A percentile compares a stretch with the other conserved stretches of the same genome.
Conservation (phyloP, 2,329 filamentous ascomycete species). For the Rhynchosporium agropyri region DNA sequence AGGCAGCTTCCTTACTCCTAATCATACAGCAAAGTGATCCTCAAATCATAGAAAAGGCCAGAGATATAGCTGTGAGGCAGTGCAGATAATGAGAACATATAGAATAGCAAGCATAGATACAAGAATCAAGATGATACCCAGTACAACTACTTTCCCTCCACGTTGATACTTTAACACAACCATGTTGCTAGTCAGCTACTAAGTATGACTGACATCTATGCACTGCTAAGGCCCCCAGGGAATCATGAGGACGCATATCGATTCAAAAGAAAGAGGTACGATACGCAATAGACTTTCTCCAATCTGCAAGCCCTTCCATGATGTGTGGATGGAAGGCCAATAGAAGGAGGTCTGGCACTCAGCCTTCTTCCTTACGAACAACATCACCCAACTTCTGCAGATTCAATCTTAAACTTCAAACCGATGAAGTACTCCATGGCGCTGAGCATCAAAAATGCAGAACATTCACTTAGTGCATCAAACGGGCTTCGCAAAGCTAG, state of each 20-base stretch:
- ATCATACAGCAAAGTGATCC: not conserved
- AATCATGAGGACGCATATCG: not conserved
- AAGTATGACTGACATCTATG: not conserved
- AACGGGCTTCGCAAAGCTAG: not conserved
- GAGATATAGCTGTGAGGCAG: not conserved
- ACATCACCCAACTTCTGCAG: not conserved
- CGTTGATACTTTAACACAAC: no score
- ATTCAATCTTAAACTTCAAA: not conserved
- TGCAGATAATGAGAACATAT: not conserved
- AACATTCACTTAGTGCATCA: no score
- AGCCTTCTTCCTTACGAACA: no score
- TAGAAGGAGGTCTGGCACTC: not conserved
- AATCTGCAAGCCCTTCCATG: not conserved
- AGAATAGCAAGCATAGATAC: not conserved
- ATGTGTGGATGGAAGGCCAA: not conserved
- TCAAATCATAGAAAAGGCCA: not conserved
- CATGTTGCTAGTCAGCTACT: not conserved
- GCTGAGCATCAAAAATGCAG: not conserved
- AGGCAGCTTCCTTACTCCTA: not conserved
- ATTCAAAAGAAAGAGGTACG: not conserved
- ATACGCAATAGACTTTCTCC: not conserved
- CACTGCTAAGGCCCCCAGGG: not conserved
- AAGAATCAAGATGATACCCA: not conserved
- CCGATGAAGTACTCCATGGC: not conserved
- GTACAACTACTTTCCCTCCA: not conserved